Percentiles rank a stretch among this genome's conserved stretches.
phyloP scores from a whole-genome alignment of 306 rosid species.

The Quercus berberidifolia region DNA sequence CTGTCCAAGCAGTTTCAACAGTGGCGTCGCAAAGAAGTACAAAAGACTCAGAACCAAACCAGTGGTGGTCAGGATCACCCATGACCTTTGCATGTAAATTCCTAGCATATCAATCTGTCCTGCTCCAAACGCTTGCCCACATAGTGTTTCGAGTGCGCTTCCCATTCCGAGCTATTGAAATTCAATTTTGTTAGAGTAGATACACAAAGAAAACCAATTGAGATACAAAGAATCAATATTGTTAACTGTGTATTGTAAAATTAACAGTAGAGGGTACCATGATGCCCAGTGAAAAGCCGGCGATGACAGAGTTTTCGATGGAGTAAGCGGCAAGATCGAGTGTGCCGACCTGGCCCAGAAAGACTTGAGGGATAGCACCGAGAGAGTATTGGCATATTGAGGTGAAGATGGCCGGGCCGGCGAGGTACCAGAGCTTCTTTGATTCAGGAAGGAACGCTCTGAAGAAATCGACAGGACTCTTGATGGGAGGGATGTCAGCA shows the following conservation, averaged over 20 bases:
- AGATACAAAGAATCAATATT: too few relatives aligned
- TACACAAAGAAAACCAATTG: too few relatives aligned
- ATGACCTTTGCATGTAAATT: conserved; percentile 83
- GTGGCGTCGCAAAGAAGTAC: conserved; percentile 52
- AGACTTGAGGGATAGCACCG: conserved; percentile 75
- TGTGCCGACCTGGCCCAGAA: conserved; percentile 78
- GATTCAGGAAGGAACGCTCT: conserved; percentile 47
- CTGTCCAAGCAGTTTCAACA: conserved; percentile 59
- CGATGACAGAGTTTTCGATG: conserved; percentile 82
- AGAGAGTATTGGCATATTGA: conserved; percentile 78
- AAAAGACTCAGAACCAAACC: conserved; percentile 34
- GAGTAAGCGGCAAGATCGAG: conserved; percentile 81
- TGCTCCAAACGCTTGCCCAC: conserved; percentile 90
- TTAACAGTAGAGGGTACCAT: conserved; percentile 36
- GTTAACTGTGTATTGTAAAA: too few relatives aligned
- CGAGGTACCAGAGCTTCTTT: conserved; percentile 85
- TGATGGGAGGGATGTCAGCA: conserved; percentile 61
- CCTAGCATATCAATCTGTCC: conserved; percentile 80
- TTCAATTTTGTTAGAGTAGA: too few relatives aligned
- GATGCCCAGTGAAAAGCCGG: conserved; percentile 82
- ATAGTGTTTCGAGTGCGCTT: conserved; percentile 83
- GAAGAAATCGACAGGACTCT: conserved; percentile 32
- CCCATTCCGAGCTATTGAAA: conserved; percentile 77
- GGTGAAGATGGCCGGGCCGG: conserved; percentile 92
- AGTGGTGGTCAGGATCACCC: conserved; percentile 61